Percentiles rank a stretch among this genome's conserved stretches.
Conservation (phyloP, 495 filamentous ascomycete species). For the Lasiosphaeria ovina region DNA sequence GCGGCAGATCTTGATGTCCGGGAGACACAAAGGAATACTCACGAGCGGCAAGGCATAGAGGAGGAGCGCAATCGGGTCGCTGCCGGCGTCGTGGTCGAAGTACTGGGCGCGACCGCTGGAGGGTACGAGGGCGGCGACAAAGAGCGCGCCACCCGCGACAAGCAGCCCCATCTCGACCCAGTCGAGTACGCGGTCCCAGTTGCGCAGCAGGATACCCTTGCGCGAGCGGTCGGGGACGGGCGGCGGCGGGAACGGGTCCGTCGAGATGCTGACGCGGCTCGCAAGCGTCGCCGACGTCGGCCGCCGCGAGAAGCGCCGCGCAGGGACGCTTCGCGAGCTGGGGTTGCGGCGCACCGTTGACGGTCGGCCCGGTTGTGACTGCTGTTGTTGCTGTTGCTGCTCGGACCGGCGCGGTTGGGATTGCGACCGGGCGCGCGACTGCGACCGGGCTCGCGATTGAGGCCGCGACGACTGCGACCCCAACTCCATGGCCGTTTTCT, state of each 20-base stretch:
- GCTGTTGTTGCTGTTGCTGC: too few species aligned
- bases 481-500: too few species aligned
- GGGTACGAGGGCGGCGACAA: not conserved
- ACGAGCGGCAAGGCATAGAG: slow-evolving; percentile 4
- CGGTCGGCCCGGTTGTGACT: not conserved
- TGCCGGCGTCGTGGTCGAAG: not conserved
- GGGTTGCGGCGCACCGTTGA: not conserved
- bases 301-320: not conserved
- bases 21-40: not conserved
- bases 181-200: slow-evolving; percentile 11
- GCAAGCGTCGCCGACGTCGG: not conserved
- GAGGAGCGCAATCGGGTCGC: slow-evolving; percentile 1
- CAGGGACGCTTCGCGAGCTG: not conserved
- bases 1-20: not conserved
- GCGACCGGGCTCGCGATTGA: too few species aligned
- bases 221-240: not conserved
- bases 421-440: too few species aligned
- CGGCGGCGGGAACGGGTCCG: slow-evolving; percentile 3
- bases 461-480: too few species aligned
- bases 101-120: not conserved
- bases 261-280: not conserved
- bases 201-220: not conserved
- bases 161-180: slow-evolving; percentile 1
- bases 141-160: slow-evolving; percentile 1
- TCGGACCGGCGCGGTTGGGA: too few species aligned